These are phyloP conservation scores for Phytophthora sojae DNA, from an alignment of 352 stramenopile species.

Conservation along the genomic window DNA sequence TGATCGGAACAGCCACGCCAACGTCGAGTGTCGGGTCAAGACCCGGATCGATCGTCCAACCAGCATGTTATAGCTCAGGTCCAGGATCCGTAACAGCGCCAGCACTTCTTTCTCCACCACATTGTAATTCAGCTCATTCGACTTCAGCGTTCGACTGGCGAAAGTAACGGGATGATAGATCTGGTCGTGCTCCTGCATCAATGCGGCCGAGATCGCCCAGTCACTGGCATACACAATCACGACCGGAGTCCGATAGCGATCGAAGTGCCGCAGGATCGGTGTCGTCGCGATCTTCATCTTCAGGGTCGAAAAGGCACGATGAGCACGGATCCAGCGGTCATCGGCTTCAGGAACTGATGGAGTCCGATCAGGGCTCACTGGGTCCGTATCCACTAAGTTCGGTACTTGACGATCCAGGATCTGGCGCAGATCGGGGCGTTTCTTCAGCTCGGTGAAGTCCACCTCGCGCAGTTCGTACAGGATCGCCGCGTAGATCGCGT, in stretches of 20 bases:
- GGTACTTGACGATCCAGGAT: too few relatives aligned
- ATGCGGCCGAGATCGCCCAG: slow-evolving; percentile 14
- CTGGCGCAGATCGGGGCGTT: too few relatives aligned
- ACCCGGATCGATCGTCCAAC: too few relatives aligned
- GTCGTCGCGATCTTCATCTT: slow-evolving; percentile 21
- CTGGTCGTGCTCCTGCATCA: slow-evolving; percentile 25
- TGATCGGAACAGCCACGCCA: too few relatives aligned
- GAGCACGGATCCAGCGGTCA: background rate
- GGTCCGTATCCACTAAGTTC: background rate
- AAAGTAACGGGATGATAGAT: slow-evolving; percentile 4
- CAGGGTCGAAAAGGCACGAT: background rate
- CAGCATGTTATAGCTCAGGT: too few relatives aligned
- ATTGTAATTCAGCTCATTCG: slow-evolving; percentile 20
- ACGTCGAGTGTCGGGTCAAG: too few relatives aligned
- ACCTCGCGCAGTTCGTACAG: background rate
- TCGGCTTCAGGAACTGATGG: background rate
- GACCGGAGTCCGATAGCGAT: background rate
- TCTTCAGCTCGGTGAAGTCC: slow-evolving; percentile 8
- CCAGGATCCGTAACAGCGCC: slow-evolving; percentile 11
- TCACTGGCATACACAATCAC: slow-evolving; percentile 25
- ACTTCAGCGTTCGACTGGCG: slow-evolving; percentile 17
- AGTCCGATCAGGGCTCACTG: background rate
- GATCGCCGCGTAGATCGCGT: background rate
- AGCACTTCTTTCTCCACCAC: too few relatives aligned
- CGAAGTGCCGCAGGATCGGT: slow-evolving; percentile 26